Evolutionary conservation across 2,329 filamentous ascomycete genomes (phyloP).

Genomic region (Truncatella angustata): DNA sequence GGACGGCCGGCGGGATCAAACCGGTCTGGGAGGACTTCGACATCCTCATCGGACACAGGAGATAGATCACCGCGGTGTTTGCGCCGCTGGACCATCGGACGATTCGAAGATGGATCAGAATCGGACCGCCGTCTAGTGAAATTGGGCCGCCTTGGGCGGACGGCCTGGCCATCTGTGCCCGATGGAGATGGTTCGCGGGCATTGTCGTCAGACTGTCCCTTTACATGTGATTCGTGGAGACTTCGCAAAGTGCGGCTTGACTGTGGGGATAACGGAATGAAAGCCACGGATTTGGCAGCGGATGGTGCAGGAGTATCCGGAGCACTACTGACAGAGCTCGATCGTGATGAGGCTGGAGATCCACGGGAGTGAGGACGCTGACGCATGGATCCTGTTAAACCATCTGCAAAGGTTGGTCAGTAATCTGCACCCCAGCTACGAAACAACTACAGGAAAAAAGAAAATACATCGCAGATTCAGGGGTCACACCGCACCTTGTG

Average conservation of each 20-base stretch:
- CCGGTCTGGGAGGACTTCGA: slow-evolving; percentile 29
- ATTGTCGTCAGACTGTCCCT: slow-evolving; percentile 9
- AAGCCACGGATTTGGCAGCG: slow-evolving; percentile 22
- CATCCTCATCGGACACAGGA: slow-evolving; percentile 15
- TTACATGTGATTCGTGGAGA: slow-evolving; percentile 17
- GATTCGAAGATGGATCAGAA: slow-evolving; percentile 11
- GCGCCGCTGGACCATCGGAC: slow-evolving; percentile 2
- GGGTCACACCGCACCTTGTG: slow-evolving; percentile 32
- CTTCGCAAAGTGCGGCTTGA: slow-evolving; percentile 26
- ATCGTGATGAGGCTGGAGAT: slow-evolving; percentile 7
- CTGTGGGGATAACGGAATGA: slow-evolving; percentile 28
- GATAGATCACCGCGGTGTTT: slow-evolving; percentile 3
- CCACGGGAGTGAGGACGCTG: neutral
- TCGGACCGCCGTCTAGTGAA: slow-evolving; percentile 5
- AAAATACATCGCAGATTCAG: slow-evolving; percentile 1
- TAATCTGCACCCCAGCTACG: neutral
- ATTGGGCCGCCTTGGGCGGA: neutral
- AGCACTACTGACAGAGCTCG: slow-evolving; percentile 8
- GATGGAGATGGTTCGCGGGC: neutral
- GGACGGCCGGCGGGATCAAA: slow-evolving; percentile 25
- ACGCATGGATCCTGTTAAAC: slow-evolving; percentile 19
- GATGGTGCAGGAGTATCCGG: slow-evolving; percentile 10
- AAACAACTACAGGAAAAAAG: neutral
- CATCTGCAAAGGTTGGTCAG: slow-evolving; percentile 15
- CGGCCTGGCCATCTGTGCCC: neutral